Evolutionary conservation across 2,329 filamentous ascomycete genomes (phyloP), one percentile per base, ranked within the genome.

Genomic region (Colletotrichum kahawae): DNA sequence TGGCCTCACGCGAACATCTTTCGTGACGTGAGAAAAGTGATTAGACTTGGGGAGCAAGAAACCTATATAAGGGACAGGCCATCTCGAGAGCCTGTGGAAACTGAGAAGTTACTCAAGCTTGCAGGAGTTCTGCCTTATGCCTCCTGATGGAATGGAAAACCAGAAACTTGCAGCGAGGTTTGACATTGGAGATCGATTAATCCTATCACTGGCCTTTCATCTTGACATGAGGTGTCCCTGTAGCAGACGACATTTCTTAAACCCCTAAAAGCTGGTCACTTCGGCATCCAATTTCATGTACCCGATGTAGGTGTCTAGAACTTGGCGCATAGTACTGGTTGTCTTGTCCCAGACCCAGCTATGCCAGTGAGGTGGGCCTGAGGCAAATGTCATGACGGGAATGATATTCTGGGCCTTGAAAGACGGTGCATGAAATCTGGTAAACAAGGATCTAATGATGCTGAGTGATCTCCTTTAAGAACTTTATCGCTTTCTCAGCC

Each of bases 1-100:
- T 60, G 57, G 57, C 57, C 57, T 29, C 29, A 60, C 57, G 57
- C 57, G 2, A 60, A 60, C 31, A 60, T 60, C 18, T 60, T 60
- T 18, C 29, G 57, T 10, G 57, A 60, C n/a, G 31, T 34, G 31
- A 27, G 57, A 29, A 9, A 60, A 3, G 57, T 60, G 2, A 60
- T 60, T 1, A 31, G 57, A 33, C 57, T 60, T 60, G 57, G 57
- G 29, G 27, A 34, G 29, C 57, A 60, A 60, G 57, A 60, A 9
- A 24, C 31, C 1, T 60, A 60, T 18, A 29, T 13, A 33, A 3
- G 57, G 34, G 27, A 60, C 57, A 60, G 57, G 2, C 57, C 57
- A 0, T 18, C 18, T n/a, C 27, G 34, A 4, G 57, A 60, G 57
- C 57, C 57, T n/a, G 57, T 33, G n/a, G 57, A 60, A n/a, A 34